Evolutionary conservation across 2,329 filamentous ascomycete species (phyloP), one percentile per base, ranked within the genome.

Genomic region (Fusarium humuli): DNA sequence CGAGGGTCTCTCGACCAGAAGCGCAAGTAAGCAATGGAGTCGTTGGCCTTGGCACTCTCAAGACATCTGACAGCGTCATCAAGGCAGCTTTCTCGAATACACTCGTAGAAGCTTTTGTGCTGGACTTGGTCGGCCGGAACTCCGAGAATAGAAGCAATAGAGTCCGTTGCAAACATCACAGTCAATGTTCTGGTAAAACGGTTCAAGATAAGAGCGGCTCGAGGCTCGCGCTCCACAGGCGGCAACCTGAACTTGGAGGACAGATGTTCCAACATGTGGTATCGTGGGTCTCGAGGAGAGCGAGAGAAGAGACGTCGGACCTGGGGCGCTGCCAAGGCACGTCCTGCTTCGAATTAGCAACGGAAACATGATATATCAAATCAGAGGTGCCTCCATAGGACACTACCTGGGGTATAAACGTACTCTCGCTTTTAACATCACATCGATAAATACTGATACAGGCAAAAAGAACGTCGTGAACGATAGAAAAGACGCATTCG

Each of bases 401-500:
- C 29, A 37, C 20, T 29, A 29, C n/a, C 48, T 29, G 18, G 20
- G 29, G 45, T 22, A 40, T 25, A 9, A 48, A 85, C 92, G 81
- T 85, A 96, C 93, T 90, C 75, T 93, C 87, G 74, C 91, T 94
- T 76, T 88, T 91, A 67, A 86, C 85, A 25, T 90, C 90, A 57
- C 85, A 83, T 55, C 86, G 85, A 77, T 96, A 97, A 68, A 96
- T 87, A 76, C 91, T 94, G 14, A 91, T 95, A 76, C 92, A 94
- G 42, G 92, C 93, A 50, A 97, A 92, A 79, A 97, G 84, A 23
- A 96, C 92, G 85, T 97, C 91, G 79, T 97, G 92, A 45, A 97
- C 94, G 44, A 97, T 86, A 7, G 93, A 96, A 78, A 97, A 97
- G 79, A 93, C 94, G 80, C 93, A 96, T 81, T 97, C 94, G 80